Evolutionary conservation across 139 green algal genomes (phyloP), one percentile per base, ranked within the genome.

Genomic region (Coccomyxa sp.): DNA sequence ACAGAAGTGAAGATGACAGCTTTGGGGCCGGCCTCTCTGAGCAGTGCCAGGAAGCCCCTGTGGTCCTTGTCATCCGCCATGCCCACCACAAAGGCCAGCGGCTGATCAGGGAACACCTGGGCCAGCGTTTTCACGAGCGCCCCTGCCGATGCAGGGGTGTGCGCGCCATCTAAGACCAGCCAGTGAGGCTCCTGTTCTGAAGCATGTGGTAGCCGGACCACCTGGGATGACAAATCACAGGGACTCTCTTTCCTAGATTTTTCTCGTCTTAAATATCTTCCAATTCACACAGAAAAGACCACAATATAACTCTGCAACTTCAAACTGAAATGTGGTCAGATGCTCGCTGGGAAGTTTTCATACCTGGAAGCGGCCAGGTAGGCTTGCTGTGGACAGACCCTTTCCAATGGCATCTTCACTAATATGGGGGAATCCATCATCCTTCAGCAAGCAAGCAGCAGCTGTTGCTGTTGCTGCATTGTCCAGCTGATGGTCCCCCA

Each of bases 31-130:
- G 86, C 9, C 0, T 15, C 59, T 10, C 89, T 82, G 51, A 97
- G 82, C 60, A 66, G 88, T 58, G 58, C 38, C 25, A 84, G 68
- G 45, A 95, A 86, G 11, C 76, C 90, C 74, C 81, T 79, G 82
- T 92, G 87, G 68, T 96, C 85, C 88, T 98, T 98, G 86, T 98
- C 95, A 7, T 75, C 88, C 0, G 93, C 94, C 92, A 95, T 96
- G 16, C 90, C 93, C 76, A 97, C 38, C 58, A 97, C 88, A 57
- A 97, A 84, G 16, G 88, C 93, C 77, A 96, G 32, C 0, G 90
- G 88, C 0, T 78, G 58, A 11, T 57, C 75, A 0, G 92, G 91
- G 78, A 96, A 94, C 0, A 82, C 83, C 0, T 67, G 30, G 9
- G 86, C 80, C 57, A 94, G 77, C 30, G 91, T 90, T 23, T 80